Evolutionary conservation across 306 rosid species (phyloP).

Genomic region (Abrus precatorius): DNA sequence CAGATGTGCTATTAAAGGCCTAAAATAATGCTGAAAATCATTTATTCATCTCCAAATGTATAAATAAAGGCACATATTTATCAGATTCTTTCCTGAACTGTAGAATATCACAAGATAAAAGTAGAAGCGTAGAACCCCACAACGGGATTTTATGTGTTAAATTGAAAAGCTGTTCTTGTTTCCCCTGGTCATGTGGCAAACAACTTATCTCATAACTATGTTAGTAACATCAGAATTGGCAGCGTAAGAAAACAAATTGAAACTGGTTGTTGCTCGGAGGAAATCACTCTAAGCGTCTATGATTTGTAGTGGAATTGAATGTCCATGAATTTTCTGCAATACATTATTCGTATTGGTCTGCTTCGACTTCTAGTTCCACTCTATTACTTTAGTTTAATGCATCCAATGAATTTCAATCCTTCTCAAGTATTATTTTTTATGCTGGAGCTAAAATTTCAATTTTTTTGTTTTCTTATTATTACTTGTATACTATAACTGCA

Average conservation of each 20-base stretch:
- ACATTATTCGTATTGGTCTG: background rate
- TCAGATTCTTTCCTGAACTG: background rate
- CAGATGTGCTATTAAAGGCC: background rate
- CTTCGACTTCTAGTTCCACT: background rate
- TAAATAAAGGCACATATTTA: background rate
- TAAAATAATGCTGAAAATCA: background rate
- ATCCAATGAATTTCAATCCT: background rate
- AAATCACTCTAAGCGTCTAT: background rate
- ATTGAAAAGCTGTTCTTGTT: background rate
- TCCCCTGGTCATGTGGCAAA: background rate
- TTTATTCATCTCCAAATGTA: background rate
- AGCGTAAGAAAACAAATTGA: background rate
- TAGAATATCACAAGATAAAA: background rate
- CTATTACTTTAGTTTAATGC: constrained; percentile 11
- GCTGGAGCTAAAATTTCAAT: background rate
- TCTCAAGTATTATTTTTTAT: background rate
- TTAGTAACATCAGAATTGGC: background rate
- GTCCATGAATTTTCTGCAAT: background rate
- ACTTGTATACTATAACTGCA: background rate
- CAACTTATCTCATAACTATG: background rate
- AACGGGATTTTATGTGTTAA: background rate
- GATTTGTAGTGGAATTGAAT: background rate
- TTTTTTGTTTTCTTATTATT: background rate
- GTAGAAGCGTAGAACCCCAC: background rate
- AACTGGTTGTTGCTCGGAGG: background rate